These are phyloP conservation scores for Simmondsia chinensis DNA, from an alignment of 148 eudicot species.

Conservation along the genomic window DNA sequence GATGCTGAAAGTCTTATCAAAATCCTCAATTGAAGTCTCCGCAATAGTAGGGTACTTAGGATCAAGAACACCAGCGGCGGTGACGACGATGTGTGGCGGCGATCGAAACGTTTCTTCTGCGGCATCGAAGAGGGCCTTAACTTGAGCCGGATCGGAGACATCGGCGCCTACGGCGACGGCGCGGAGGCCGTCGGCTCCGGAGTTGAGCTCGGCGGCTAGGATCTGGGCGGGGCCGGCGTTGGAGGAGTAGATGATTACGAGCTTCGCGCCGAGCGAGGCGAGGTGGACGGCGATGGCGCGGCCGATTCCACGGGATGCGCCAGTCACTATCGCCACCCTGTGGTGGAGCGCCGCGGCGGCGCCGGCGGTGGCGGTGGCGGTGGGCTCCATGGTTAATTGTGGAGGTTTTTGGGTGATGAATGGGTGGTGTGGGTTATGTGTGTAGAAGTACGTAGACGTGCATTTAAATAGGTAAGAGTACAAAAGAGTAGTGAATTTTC, in stretches of 20 bases:
- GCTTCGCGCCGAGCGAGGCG: slow-evolving; percentile 36
- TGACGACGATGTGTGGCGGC: slow-evolving; percentile 24
- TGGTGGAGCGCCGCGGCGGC: slow-evolving; percentile 11
- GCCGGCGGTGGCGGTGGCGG: neutral
- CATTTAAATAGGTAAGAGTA: too few relatives aligned
- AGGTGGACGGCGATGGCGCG: slow-evolving; percentile 31
- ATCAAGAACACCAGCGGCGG: slow-evolving; percentile 25
- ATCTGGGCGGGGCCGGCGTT: slow-evolving; percentile 19
- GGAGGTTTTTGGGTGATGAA: too few relatives aligned
- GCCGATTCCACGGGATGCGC: slow-evolving; percentile 49
- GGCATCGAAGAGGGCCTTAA: slow-evolving; percentile 17
- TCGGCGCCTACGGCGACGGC: slow-evolving; percentile 30
- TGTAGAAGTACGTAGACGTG: too few relatives aligned
- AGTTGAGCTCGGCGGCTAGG: slow-evolving; percentile 14
- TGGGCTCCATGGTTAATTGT: slow-evolving; percentile 8
- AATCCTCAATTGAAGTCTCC: slow-evolving; percentile 9
- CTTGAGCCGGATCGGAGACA: slow-evolving; percentile 23
- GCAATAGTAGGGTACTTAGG: slow-evolving; percentile 11
- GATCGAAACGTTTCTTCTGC: slow-evolving; percentile 17
- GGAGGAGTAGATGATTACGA: slow-evolving; percentile 40
- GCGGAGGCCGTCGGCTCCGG: slow-evolving; percentile 16
- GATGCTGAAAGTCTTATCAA: slow-evolving; percentile 19
- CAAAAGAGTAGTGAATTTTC: too few relatives aligned
- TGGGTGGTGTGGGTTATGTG: too few relatives aligned
- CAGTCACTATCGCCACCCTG: slow-evolving; percentile 39